phyloP scores from a whole-genome alignment of 257 asterid genomes.

The Cynanchum wilfordii region DNA sequence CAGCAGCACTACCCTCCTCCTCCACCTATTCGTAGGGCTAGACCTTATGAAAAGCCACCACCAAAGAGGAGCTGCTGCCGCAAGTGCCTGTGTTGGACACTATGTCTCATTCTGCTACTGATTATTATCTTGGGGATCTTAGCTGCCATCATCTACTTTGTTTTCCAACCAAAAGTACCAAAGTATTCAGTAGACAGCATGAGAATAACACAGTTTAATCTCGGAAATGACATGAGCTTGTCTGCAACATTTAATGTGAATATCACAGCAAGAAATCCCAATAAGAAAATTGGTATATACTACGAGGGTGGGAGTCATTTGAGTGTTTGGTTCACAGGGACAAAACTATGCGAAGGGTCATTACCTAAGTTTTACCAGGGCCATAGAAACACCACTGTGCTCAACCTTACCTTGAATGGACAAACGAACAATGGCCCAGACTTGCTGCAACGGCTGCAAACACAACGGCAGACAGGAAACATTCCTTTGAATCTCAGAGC shows the following conservation, averaged over 20 bases:
- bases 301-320: conserved; percentile 66
- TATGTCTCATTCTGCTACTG: conserved; percentile 35
- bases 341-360: conserved; percentile 66
- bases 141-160: conserved; percentile 64
- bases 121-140: conserved; percentile 41
- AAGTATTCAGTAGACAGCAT: conserved; percentile 65
- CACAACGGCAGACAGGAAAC: conserved; percentile 64
- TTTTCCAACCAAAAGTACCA: conserved; percentile 68
- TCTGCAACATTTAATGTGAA: conserved; percentile 57
- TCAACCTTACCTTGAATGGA: conserved; percentile 55
- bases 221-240: conserved; percentile 50
- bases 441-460: conserved; percentile 51
- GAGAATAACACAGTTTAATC: conserved; percentile 51
- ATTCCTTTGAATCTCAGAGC: conserved; percentile 53
- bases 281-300: conserved; percentile 78
- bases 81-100: conserved; percentile 69
- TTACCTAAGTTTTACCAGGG: conserved; percentile 89
- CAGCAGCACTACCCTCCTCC: conserved; percentile 23
- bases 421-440: conserved; percentile 53
- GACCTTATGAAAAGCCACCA: conserved; percentile 52
- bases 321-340: conserved; percentile 61
- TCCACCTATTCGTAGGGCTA: conserved; percentile 24
- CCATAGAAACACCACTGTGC: conserved; percentile 73
- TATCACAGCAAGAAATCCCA: conserved; percentile 78
- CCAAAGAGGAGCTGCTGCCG: conserved; percentile 45